Conservation (phyloP, 2,329 filamentous ascomycete genomes). For the Raffaelea albimanens region DNA sequence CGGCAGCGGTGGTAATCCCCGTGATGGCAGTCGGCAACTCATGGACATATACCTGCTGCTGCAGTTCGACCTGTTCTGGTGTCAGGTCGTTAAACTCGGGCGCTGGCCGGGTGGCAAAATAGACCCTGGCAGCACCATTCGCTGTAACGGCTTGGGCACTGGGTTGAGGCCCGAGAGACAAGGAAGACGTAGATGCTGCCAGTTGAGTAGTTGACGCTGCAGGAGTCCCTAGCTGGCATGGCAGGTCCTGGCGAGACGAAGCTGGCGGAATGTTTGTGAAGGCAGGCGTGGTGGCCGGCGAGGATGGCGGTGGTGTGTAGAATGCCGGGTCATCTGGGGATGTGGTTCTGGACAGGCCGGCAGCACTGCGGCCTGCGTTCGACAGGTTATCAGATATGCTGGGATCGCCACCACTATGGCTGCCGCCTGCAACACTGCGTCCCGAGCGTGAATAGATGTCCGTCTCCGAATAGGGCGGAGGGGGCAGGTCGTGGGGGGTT, state of each 20-base stretch:
- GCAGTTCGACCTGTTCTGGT: constrained; percentile 2
- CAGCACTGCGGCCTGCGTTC: background rate
- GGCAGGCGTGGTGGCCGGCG: constrained; percentile 26
- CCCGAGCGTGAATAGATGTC: constrained; percentile 41
- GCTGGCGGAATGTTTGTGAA: constrained; percentile 7
- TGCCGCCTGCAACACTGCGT: constrained; percentile 8
- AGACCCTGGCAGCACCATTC: constrained; percentile 27
- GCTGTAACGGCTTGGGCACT: constrained; percentile 11
- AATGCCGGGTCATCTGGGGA: constrained; percentile 28
- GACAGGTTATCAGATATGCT: too few relatives aligned
- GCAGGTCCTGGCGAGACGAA: too few relatives aligned
- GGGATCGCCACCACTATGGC: too few relatives aligned
- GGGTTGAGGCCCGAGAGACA: background rate
- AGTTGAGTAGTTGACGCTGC: too few relatives aligned
- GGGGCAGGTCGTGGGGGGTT: constrained; percentile 29
- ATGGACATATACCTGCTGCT: constrained; percentile 19
- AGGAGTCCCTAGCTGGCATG: too few relatives aligned
- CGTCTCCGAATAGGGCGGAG: constrained; percentile 49
- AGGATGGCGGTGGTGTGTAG: constrained; percentile 39
- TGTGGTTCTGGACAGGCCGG: background rate
- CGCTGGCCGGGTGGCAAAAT: constrained; percentile 36
- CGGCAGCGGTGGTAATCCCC: constrained; percentile 26
- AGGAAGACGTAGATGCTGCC: too few relatives aligned
- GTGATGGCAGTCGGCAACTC: constrained; percentile 21
- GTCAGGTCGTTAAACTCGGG: constrained; percentile 7